phyloP scores from a whole-genome alignment of 2,329 filamentous ascomycete species.

The Aureobasidium sp. region DNA sequence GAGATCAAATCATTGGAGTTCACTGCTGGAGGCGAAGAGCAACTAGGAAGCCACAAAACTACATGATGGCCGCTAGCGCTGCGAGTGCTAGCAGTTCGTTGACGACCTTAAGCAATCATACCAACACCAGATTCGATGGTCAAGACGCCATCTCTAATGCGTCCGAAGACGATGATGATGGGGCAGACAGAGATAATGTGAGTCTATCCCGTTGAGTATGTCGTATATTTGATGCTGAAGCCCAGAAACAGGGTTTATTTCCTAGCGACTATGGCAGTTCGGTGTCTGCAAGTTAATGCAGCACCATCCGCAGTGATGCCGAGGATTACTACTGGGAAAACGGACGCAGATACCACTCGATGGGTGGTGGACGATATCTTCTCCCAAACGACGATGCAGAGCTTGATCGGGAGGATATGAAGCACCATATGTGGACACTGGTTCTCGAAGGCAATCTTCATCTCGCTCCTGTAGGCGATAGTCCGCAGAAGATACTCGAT shows the following conservation, averaged over 20 bases:
- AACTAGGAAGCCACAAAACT: not conserved
- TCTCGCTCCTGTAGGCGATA: conserved; percentile 32
- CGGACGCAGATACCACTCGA: conserved; percentile 23
- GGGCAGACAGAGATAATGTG: not conserved
- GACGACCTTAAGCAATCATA: not conserved
- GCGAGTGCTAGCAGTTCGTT: not conserved
- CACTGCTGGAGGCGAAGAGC: not conserved
- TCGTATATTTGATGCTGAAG: not conserved
- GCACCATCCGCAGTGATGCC: conserved; percentile 10
- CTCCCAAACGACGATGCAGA: conserved; percentile 16
- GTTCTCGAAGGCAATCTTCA: conserved; percentile 27
- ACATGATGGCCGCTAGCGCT: not conserved
- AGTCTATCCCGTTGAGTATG: not conserved
- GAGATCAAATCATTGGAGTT: not conserved
- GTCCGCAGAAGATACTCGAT: conserved; percentile 38
- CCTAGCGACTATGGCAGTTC: conserved; percentile 5
- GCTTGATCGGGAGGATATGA: conserved; percentile 16
- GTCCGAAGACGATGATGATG: not conserved
- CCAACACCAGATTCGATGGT: not conserved
- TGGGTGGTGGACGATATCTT: conserved; percentile 12
- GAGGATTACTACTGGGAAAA: conserved; percentile 17
- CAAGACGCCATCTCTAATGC: not conserved
- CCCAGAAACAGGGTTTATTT: not conserved
- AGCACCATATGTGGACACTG: conserved; percentile 16
- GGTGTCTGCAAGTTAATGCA: conserved; percentile 7